A percentile compares a stretch with the other conserved stretches of the same genome.
Conservation (phyloP, 495 filamentous ascomycete genomes). For the Haplographium delicatum region DNA sequence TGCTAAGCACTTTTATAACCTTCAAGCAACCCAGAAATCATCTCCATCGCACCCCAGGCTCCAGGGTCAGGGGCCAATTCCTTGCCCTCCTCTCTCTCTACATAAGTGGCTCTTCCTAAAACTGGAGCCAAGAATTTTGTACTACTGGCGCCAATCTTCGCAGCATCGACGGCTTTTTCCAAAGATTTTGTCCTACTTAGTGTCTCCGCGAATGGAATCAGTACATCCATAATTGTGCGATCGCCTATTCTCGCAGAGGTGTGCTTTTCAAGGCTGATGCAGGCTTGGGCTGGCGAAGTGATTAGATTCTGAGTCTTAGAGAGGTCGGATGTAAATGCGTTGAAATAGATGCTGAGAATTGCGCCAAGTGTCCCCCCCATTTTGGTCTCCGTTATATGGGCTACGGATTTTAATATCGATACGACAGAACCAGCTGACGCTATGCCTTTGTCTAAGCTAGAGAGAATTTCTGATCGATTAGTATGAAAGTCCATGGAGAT, state of each 20-base stretch:
- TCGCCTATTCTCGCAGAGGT: conserved; percentile 11
- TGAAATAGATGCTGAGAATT: not conserved
- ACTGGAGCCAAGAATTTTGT: not conserved
- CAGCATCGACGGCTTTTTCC: not conserved
- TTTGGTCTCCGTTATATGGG: not conserved
- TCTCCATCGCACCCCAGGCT: not conserved
- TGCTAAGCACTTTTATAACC: too few species aligned
- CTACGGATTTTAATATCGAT: not conserved
- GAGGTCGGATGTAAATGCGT: not conserved
- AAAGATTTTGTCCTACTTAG: conserved; percentile 25
- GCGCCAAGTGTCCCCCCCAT: not conserved
- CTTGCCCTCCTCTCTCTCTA: not conserved
- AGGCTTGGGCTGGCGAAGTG: not conserved
- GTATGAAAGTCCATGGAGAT: too few species aligned
- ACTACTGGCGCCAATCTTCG: not conserved
- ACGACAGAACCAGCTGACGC: not conserved
- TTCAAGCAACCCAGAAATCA: too few species aligned
- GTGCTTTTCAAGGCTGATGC: not conserved
- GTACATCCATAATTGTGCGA: conserved; percentile 17
- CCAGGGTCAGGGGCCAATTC: not conserved
- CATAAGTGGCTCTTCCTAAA: not conserved
- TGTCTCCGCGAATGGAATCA: conserved; percentile 27
- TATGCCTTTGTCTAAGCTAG: not conserved
- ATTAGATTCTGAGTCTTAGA: not conserved
- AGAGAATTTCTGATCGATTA: too few species aligned